Evolutionary conservation across 495 filamentous ascomycete genomes (phyloP).

Genomic region (Coniosporium apollinis): DNA sequence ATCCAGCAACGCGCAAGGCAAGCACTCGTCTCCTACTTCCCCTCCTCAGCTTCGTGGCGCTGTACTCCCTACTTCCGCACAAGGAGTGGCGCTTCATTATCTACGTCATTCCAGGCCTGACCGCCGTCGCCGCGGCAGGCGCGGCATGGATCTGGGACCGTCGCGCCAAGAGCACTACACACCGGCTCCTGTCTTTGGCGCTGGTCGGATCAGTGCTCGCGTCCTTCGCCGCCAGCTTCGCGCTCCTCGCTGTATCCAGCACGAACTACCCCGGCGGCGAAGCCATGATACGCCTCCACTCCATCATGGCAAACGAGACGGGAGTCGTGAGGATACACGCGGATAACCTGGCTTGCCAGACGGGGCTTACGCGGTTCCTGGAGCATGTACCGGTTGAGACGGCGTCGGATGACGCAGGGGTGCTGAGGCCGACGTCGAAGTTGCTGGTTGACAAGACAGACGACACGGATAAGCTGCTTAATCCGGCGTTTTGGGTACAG

Average conservation of each 20-base stretch:
- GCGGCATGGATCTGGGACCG: slow-evolving; percentile 59
- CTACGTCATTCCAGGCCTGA: slow-evolving; percentile 68
- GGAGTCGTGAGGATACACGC: slow-evolving; percentile 43
- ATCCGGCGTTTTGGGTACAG: slow-evolving; percentile 55
- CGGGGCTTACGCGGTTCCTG: slow-evolving; percentile 79
- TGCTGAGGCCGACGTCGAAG: too few relatives aligned
- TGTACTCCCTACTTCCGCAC: slow-evolving; percentile 79
- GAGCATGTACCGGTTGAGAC: slow-evolving; percentile 25
- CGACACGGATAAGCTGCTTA: slow-evolving; percentile 33
- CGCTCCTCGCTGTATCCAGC: slow-evolving; percentile 41
- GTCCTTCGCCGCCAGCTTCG: slow-evolving; percentile 40
- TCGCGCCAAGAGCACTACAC: slow-evolving; percentile 38
- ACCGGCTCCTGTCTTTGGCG: slow-evolving; percentile 36
- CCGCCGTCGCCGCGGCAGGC: slow-evolving; percentile 56
- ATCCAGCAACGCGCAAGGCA: slow-evolving; percentile 30
- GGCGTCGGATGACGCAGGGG: slow-evolving; percentile 22
- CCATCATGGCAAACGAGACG: neutral
- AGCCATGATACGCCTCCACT: slow-evolving; percentile 18
- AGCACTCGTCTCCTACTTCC: slow-evolving; percentile 45
- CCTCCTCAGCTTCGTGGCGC: slow-evolving; percentile 47
- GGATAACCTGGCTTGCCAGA: slow-evolving; percentile 82
- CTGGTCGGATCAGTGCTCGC: slow-evolving; percentile 40
- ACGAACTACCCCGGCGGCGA: slow-evolving; percentile 26
- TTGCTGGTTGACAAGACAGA: slow-evolving; percentile 65
- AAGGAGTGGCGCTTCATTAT: slow-evolving; percentile 96